These are phyloP conservation scores for Tricholoma flavovirens DNA, from an alignment of 768 basidiomycete species.

Conservation along the genomic window DNA sequence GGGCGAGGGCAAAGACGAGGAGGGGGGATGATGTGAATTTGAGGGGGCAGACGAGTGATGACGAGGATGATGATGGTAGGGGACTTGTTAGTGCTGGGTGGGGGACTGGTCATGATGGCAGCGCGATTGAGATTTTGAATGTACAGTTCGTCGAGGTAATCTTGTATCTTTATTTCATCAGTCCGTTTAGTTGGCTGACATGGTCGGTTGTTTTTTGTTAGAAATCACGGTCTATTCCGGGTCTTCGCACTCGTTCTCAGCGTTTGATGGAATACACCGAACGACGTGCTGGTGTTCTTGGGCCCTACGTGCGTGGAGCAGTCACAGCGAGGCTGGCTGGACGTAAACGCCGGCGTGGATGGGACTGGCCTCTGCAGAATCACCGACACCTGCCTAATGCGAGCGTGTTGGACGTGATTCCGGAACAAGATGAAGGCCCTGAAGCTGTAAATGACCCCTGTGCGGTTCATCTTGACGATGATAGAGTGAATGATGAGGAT, in stretches of 20 bases:
- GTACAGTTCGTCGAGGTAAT: slow-evolving; percentile 62
- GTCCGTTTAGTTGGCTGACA: background rate
- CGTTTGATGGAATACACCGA: slow-evolving; percentile 62
- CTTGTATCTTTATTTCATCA: slow-evolving; percentile 8
- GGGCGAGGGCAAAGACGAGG: too few species aligned
- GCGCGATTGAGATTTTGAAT: slow-evolving; percentile 29
- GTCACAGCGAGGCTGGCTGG: slow-evolving; percentile 30
- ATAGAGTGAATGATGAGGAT: slow-evolving; percentile 27
- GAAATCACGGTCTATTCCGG: slow-evolving; percentile 50
- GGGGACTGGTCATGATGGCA: slow-evolving; percentile 78
- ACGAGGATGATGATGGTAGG: slow-evolving; percentile 16
- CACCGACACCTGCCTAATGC: slow-evolving; percentile 33
- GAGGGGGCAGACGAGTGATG: too few species aligned
- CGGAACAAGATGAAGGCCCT: slow-evolving; percentile 30
- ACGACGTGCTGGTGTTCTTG: slow-evolving; percentile 47
- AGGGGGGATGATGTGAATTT: too few species aligned
- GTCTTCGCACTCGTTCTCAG: slow-evolving; percentile 58
- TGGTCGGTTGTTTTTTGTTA: slow-evolving; percentile 17
- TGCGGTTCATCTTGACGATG: slow-evolving; percentile 20
- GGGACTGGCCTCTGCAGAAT: slow-evolving; percentile 26
- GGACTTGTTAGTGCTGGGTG: slow-evolving; percentile 19
- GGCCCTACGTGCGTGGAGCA: slow-evolving; percentile 13
- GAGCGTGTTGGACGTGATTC: slow-evolving; percentile 33
- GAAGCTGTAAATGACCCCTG: slow-evolving; percentile 18
- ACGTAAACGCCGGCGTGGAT: slow-evolving; percentile 37